Evolutionary conservation across 169 alveolate species (phyloP).

Genomic region (Eimeria sp.): DNA sequence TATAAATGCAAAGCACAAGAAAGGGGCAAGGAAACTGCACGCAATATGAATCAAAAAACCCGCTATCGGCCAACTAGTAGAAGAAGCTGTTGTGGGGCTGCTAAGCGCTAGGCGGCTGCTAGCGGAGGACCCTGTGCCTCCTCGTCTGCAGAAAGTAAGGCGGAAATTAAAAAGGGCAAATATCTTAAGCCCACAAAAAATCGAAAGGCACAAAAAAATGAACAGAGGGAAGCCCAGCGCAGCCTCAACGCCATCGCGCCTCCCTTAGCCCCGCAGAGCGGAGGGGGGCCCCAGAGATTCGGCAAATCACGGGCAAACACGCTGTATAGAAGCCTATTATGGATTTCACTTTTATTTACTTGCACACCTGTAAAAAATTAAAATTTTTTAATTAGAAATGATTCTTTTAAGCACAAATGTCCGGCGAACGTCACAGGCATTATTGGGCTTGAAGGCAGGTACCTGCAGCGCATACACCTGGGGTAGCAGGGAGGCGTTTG

Average conservation of each 20-base stretch:
- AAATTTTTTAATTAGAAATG: background rate
- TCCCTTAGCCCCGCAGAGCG: slow-evolving; percentile 48
- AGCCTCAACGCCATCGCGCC: slow-evolving; percentile 5
- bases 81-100: slow-evolving; percentile 37
- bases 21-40: slow-evolving; percentile 6
- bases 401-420: background rate
- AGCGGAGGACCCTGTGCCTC: slow-evolving; percentile 42
- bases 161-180: slow-evolving; percentile 41
- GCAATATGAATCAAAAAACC: slow-evolving; percentile 27
- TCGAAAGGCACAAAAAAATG: slow-evolving; percentile 30
- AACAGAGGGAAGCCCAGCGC: background rate
- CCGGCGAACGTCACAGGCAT: background rate
- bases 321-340: background rate
- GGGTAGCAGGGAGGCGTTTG: background rate
- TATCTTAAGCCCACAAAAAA: slow-evolving; percentile 35
- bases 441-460: background rate
- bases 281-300: slow-evolving; percentile 49
- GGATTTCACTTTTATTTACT: background rate
- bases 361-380: background rate
- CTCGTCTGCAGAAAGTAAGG: slow-evolving; percentile 25
- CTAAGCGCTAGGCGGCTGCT: slow-evolving; percentile 11
- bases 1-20: background rate
- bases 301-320: background rate
- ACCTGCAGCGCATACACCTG: background rate
- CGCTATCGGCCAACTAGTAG: slow-evolving; percentile 58